Evolutionary conservation across 2,329 filamentous ascomycete genomes (phyloP).

Genomic region (Calonectria pseudoturangicola): DNA sequence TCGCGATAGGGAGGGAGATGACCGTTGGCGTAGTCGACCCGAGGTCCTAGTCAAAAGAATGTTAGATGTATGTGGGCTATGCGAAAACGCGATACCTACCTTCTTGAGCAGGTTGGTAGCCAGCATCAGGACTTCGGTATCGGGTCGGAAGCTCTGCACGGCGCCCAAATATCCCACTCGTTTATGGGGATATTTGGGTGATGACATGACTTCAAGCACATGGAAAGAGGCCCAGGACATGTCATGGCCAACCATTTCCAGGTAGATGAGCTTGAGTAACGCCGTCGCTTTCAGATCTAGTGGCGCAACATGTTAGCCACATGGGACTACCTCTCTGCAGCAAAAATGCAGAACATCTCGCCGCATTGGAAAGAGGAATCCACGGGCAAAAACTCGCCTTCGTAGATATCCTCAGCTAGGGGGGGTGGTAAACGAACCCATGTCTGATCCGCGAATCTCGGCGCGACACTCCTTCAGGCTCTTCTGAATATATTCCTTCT

Average conservation of each 20-base stretch:
- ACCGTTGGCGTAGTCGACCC: slow-evolving; percentile 82
- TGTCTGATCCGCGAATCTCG: slow-evolving; percentile 94
- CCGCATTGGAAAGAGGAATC: neutral
- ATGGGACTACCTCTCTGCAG: neutral
- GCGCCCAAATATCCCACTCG: slow-evolving; percentile 95
- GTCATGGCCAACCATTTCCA: slow-evolving; percentile 99
- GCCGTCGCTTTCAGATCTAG: slow-evolving; percentile 96
- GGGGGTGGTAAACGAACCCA: slow-evolving; percentile 75
- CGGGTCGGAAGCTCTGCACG: slow-evolving; percentile 95
- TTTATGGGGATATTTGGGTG: slow-evolving; percentile 94
- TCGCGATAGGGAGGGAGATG: slow-evolving; percentile 89
- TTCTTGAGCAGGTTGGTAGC: slow-evolving; percentile 98
- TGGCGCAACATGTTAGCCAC: slow-evolving; percentile 41
- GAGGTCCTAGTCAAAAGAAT: slow-evolving; percentile 73
- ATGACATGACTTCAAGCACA: slow-evolving; percentile 99
- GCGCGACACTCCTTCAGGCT: slow-evolving; percentile 95
- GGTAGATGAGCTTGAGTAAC: slow-evolving; percentile 94
- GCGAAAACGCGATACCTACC: slow-evolving; percentile 63
- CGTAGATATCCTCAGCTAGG: neutral
- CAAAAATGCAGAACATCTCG: neutral
- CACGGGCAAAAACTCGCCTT: neutral
- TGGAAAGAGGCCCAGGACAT: slow-evolving; percentile 99
- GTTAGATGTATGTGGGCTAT: slow-evolving; percentile 13
- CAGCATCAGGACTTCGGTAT: slow-evolving; percentile 98
- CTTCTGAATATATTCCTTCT: slow-evolving; percentile 95